Evolutionary conservation across 2,329 filamentous ascomycete genomes (phyloP).

Genomic region (Apiospora saccharicola): DNA sequence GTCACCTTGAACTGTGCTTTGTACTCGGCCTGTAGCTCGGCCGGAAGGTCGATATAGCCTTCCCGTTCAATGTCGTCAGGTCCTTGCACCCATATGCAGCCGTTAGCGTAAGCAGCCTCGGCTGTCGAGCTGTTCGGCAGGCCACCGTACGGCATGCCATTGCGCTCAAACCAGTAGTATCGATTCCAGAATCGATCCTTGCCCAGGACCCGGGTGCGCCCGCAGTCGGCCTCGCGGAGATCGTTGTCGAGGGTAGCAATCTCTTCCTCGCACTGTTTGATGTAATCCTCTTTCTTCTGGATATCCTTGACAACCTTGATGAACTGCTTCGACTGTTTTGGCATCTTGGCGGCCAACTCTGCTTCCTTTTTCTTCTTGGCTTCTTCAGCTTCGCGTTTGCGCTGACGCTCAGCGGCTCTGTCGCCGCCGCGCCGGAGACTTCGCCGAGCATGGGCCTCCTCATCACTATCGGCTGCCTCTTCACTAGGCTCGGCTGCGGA

Average conservation of each 20-base stretch:
- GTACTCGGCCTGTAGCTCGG: constrained; percentile 78
- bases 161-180: constrained; percentile 99
- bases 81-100: constrained; percentile 94
- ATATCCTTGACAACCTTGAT: constrained; percentile 88
- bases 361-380: constrained; percentile 74
- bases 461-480: constrained; percentile 73
- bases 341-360: constrained; percentile 69
- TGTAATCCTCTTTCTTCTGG: constrained; percentile 81
- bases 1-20: constrained; percentile 80
- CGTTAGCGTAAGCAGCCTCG: constrained; percentile 88
- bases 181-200: constrained; percentile 98
- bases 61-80: constrained; percentile 87
- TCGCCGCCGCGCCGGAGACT: constrained; percentile 70
- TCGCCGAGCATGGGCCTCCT: constrained; percentile 62
- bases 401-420: constrained; percentile 74
- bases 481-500: constrained; percentile 65
- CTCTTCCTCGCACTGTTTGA: constrained; percentile 83
- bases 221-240: constrained; percentile 91
- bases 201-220: constrained; percentile 86
- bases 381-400: constrained; percentile 78
- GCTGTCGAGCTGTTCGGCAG: constrained; percentile 89
- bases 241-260: constrained; percentile 90
- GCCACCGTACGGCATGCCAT: constrained; percentile 95
- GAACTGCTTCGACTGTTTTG: constrained; percentile 87
- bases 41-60: constrained; percentile 82